phyloP scores from a whole-genome alignment of 1,284 basidiomycete genomes.

The Leccinum griseonigrum region DNA sequence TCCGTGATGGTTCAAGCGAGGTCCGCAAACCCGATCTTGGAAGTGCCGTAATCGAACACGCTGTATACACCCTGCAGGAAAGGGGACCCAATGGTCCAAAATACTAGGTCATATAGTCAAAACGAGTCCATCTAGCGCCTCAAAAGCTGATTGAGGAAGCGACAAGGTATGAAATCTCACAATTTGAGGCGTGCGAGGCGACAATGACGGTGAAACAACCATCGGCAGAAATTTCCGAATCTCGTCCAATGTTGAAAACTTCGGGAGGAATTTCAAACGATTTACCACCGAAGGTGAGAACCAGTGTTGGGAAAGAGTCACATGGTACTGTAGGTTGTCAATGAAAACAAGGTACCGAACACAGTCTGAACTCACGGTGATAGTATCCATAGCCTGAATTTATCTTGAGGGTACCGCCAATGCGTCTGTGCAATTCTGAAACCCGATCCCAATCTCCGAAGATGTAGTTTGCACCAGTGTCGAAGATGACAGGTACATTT shows the following conservation, averaged over 20 bases:
- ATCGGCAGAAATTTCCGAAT: neutral
- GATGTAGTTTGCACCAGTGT: neutral
- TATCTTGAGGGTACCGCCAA: neutral
- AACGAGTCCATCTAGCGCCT: no score
- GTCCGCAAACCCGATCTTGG: no score
- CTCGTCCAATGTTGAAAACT: neutral
- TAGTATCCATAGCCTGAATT: neutral
- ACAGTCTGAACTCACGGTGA: neutral
- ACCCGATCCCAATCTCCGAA: neutral
- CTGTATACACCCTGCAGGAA: no score
- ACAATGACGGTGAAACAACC: neutral
- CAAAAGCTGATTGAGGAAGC: no score
- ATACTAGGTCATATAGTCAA: no score
- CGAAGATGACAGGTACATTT: neutral
- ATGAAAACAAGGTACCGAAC: neutral
- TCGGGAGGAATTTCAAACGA: neutral
- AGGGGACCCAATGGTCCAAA: no score
- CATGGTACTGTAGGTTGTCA: neutral
- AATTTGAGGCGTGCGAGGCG: no score
- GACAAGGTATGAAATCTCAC: neutral
- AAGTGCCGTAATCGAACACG: no score
- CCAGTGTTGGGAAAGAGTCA: neutral
- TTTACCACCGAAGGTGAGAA: neutral
- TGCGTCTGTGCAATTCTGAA: neutral
- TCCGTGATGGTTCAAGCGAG: no score